A percentile compares a stretch with the other conserved stretches of the same genome.
Conservation (phyloP, 2,329 filamentous ascomycete genomes). For the Xylaria sp. region DNA sequence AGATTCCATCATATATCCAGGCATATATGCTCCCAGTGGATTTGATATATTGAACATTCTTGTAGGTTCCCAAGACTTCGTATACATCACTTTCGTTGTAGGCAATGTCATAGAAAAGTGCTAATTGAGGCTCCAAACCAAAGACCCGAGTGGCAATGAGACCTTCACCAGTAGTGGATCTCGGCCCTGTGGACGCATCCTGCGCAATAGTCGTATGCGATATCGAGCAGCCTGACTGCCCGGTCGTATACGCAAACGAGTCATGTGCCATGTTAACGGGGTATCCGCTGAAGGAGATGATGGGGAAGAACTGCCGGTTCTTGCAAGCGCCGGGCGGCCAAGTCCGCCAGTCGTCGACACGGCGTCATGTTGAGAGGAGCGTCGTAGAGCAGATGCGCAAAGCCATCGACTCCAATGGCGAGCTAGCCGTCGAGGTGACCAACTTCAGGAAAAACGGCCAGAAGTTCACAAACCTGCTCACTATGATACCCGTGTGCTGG, state of each 20-base stretch:
- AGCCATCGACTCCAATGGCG: conserved; percentile 56
- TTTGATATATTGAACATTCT: conserved; percentile 67
- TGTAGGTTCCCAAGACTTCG: conserved; percentile 51
- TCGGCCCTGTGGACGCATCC: conserved; percentile 84
- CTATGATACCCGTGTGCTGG: conserved; percentile 83
- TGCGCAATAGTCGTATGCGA: conserved; percentile 88
- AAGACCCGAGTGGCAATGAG: conserved; percentile 72
- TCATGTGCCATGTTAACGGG: conserved; percentile 82
- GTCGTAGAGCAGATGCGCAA: conserved; percentile 65
- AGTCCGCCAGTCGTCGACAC: conserved; percentile 66
- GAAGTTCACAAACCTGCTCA: conserved; percentile 82
- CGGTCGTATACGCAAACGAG: conserved; percentile 86
- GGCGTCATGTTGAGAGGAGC: conserved; percentile 73
- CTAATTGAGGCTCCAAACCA: background rate
- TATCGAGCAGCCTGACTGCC: conserved; percentile 75
- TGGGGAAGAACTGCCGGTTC: conserved; percentile 86
- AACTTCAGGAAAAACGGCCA: conserved; percentile 87
- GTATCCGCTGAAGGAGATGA: conserved; percentile 77
- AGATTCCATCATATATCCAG: conserved; percentile 65
- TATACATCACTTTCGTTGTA: background rate
- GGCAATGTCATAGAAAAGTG: background rate
- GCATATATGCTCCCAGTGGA: conserved; percentile 65
- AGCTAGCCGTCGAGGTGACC: conserved; percentile 66
- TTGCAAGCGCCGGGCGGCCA: conserved; percentile 79
- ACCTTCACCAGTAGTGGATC: conserved; percentile 78